Evolutionary conservation across 768 basidiomycete genomes (phyloP), one percentile per base, ranked within the genome.

Genomic region (Gloeostereum incarnatum): DNA sequence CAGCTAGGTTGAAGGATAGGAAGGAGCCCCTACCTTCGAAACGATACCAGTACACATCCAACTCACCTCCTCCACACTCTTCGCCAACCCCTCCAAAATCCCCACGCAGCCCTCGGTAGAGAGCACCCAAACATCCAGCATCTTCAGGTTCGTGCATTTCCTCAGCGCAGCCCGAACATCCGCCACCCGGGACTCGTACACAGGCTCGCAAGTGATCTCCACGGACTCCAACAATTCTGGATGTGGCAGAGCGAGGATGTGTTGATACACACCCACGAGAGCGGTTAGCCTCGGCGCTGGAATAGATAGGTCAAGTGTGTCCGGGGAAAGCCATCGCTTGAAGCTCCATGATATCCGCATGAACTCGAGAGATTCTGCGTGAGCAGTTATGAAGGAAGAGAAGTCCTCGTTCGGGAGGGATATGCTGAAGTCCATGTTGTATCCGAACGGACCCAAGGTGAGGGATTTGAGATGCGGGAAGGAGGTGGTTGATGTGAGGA

Each of bases 271-370:
- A 3, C 70, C 71, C 9, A 65, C 59, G 39, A 68, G 71, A 0
- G 66, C 63, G 17, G 62, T 60, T 5, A 71, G 46, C 17, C 3
- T 13, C 22, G 18, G n/a, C 13, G 9, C 18, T n/a, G n/a, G 61
- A 10, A 69, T 53, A 9, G 49, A 47, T 49, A 64, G 51, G 2
- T 56, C 57, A 19, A 65, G 57, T 2, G 48, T 45, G 40, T 60
- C 55, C 1, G 71, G 71, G 1, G 65, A 68, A 54, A 70, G 60
- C 68, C 68, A 71, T 9, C 63, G 53, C 36, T 65, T 66, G 49
- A 71, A 71, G 42, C 68, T 70, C 70, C 71, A 73, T 19, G 66
- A 52, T 30, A 71, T 58, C 8, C 68, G 62, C 21, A 71, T 53
- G 41, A 63, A 66, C 24, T 58, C 63, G 11, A 73, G 50, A 4